Conservation (phyloP, 1,284 basidiomycete genomes). For the Leccinum fuscescens region DNA sequence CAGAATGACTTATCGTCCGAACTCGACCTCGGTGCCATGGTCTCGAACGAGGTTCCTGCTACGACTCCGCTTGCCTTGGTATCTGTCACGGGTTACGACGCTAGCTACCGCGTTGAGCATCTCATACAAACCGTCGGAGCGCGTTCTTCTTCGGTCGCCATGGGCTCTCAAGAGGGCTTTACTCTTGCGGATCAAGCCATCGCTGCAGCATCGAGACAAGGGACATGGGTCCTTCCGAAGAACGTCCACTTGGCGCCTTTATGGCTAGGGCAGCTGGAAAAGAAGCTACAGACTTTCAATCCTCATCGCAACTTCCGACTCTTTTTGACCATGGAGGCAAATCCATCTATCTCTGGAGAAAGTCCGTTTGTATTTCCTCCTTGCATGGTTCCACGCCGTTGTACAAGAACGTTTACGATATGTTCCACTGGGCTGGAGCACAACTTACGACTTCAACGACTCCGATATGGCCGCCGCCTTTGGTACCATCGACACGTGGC, state of each 20-base stretch:
- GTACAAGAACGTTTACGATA: slow-evolving; percentile 95
- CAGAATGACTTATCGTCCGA: slow-evolving; percentile 75
- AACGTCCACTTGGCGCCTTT: slow-evolving; percentile 82
- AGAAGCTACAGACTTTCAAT: slow-evolving; percentile 90
- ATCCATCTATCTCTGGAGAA: slow-evolving; percentile 90
- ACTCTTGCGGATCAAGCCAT: slow-evolving; percentile 93
- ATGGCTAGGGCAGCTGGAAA: slow-evolving; percentile 94
- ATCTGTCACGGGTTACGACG: slow-evolving; percentile 95
- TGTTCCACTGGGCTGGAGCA: slow-evolving; percentile 93
- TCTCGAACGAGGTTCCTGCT: slow-evolving; percentile 75
- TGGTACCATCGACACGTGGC: slow-evolving; percentile 88
- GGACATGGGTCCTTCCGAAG: slow-evolving; percentile 88
- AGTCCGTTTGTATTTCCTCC: slow-evolving; percentile 84
- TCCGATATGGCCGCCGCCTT: slow-evolving; percentile 95
- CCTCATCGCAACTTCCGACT: slow-evolving; percentile 89
- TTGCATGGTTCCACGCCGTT: slow-evolving; percentile 98
- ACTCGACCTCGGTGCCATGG: slow-evolving; percentile 76
- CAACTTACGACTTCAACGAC: slow-evolving; percentile 96
- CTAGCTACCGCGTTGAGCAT: slow-evolving; percentile 91
- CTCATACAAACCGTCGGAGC: slow-evolving; percentile 75
- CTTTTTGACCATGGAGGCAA: slow-evolving; percentile 96
- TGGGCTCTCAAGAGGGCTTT: slow-evolving; percentile 99
- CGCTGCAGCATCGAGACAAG: slow-evolving; percentile 83
- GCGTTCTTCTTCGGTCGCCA: slow-evolving; percentile 85
- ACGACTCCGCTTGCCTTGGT: slow-evolving; percentile 86